Percentiles rank a stretch among this genome's conserved stretches.
Evolutionary conservation across 1,284 basidiomycete genomes (phyloP).

Genomic region (Rhodotorula sp.): DNA sequence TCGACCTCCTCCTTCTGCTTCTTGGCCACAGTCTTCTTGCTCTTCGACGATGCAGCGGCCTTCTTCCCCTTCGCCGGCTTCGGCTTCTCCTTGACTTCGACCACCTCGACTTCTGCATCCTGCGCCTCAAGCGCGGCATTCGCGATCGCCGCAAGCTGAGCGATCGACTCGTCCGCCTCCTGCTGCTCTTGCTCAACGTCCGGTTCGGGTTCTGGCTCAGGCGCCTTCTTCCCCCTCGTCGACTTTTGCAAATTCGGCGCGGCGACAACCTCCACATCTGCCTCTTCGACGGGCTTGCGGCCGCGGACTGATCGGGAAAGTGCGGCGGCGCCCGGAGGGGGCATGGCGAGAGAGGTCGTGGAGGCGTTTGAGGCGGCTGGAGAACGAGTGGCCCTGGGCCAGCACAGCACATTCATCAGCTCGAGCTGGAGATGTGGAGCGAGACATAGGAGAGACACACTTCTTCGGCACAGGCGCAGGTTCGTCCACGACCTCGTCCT

Average conservation of each 20-base stretch:
- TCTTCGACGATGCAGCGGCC: neutral
- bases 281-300: neutral
- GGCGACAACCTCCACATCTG: constrained; percentile 9
- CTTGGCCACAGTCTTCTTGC: neutral
- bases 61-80: neutral
- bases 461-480: constrained; percentile 8
- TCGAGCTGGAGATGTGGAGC: too few relatives aligned
- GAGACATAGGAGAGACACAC: neutral
- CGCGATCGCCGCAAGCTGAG: constrained; percentile 18
- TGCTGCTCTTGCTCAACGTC: neutral
- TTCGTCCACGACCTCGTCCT: neutral
- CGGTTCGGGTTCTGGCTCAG: neutral
- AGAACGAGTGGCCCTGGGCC: constrained; percentile 17
- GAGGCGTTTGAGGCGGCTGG: constrained; percentile 14
- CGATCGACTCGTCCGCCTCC: constrained; percentile 19
- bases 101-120: neutral
- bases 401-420: neutral
- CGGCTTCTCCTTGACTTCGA: neutral
- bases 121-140: constrained; percentile 24
- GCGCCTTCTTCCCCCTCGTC: constrained; percentile 14
- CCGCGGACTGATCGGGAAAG: neutral
- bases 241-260: neutral
- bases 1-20: neutral
- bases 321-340: neutral
- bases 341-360: neutral